phyloP scores from a whole-genome alignment of 805 yeast genomes.

The Candida sithepensis region DNA sequence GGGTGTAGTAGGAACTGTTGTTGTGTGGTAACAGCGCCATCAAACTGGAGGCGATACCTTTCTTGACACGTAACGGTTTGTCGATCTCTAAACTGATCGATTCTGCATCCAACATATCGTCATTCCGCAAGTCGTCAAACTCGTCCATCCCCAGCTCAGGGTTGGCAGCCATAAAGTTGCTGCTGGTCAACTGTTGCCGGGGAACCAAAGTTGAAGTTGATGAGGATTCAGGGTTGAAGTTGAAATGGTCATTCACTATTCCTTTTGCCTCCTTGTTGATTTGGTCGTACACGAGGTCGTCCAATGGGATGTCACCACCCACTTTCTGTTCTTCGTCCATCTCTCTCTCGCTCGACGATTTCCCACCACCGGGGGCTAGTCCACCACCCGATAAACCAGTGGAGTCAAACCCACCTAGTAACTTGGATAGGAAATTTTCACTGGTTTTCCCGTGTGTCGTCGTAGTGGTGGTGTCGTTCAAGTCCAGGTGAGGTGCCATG shows the following conservation, averaged over 20 bases:
- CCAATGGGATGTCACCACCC: slow-evolving; percentile 37
- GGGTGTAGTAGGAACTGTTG: slow-evolving; percentile 1
- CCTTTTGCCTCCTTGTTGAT: slow-evolving; percentile 52
- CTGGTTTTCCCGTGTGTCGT: background rate
- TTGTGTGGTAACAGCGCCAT: slow-evolving; percentile 41
- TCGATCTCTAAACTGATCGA: slow-evolving; percentile 43
- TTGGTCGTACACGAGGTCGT: slow-evolving; percentile 38
- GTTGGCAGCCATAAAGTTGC: slow-evolving; percentile 22
- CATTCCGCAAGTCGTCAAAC: slow-evolving; percentile 28
- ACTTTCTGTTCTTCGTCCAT: slow-evolving; percentile 36
- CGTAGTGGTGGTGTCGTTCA: no score
- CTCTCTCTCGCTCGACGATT: slow-evolving; percentile 25
- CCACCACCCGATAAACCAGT: slow-evolving; percentile 11
- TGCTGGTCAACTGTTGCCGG: slow-evolving; percentile 7
- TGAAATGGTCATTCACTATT: slow-evolving; percentile 47
- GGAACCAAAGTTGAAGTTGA: slow-evolving; percentile 12
- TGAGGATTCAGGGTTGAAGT: slow-evolving; percentile 20
- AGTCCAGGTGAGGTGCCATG: background rate
- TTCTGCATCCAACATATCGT: slow-evolving; percentile 37
- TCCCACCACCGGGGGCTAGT: slow-evolving; percentile 16
- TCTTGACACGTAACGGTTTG: slow-evolving; percentile 60
- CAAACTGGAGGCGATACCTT: slow-evolving; percentile 82
- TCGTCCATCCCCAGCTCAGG: slow-evolving; percentile 35
- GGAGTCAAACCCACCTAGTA: slow-evolving; percentile 11
- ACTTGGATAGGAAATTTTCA: slow-evolving; percentile 8